These are phyloP conservation scores for Auricularia sp. DNA, from an alignment of 768 basidiomycete genomes.

Conservation along the genomic window DNA sequence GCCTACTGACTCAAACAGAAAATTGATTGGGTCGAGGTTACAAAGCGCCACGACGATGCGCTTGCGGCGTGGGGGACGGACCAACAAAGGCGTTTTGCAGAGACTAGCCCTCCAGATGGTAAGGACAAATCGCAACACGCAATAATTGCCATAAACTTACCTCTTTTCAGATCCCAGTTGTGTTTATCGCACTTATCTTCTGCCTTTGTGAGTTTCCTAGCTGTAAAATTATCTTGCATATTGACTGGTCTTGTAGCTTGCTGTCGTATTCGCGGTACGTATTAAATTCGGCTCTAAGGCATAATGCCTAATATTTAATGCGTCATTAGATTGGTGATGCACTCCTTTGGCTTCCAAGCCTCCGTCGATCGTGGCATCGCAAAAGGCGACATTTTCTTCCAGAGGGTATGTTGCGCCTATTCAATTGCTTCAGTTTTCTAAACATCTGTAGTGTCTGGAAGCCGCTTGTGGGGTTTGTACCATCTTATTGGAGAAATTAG, in stretches of 20 bases:
- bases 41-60: slow-evolving; percentile 48
- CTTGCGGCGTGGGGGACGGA: slow-evolving; percentile 54
- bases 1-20: slow-evolving; percentile 29
- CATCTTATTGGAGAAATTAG: slow-evolving; percentile 53
- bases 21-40: slow-evolving; percentile 59
- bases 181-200: slow-evolving; percentile 51
- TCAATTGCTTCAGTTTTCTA: slow-evolving; percentile 2
- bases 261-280: slow-evolving; percentile 37
- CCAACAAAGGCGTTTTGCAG: slow-evolving; percentile 49
- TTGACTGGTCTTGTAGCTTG: slow-evolving; percentile 6
- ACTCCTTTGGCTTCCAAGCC: slow-evolving; percentile 78
- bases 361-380: slow-evolving; percentile 64
- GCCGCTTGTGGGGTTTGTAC: slow-evolving; percentile 59
- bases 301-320: too few species aligned
- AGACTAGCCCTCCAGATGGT: slow-evolving; percentile 57
- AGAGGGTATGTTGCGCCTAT: slow-evolving; percentile 39
- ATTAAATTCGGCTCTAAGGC: too few species aligned
- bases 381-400: slow-evolving; percentile 56
- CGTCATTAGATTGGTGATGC: slow-evolving; percentile 57
- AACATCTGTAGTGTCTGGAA: slow-evolving; percentile 46
- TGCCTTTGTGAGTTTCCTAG: slow-evolving; percentile 56
- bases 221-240: slow-evolving; percentile 1
- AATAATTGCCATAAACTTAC: not conserved
- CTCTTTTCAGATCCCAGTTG: slow-evolving; percentile 40
- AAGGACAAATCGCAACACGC: slow-evolving; percentile 1